Evolutionary conservation across 2,329 filamentous ascomycete genomes (phyloP), one percentile per base, ranked within the genome.

Genomic region (Colletotrichum agaves): DNA sequence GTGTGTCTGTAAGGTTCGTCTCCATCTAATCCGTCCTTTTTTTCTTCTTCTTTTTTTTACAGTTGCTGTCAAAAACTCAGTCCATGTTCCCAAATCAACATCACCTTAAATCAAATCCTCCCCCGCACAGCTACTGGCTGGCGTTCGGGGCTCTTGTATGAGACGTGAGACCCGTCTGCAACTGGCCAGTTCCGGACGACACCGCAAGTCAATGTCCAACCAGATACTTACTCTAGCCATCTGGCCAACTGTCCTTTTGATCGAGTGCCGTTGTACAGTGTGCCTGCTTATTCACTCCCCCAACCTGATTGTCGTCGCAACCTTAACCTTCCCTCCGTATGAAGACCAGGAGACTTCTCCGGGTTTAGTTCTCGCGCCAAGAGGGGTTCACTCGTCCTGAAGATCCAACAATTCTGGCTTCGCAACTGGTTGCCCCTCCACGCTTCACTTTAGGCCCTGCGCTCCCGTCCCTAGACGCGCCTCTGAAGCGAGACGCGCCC

Each of bases 91-190:
- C 39, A 65, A 49, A 60, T 21, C 53, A 19, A 41, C 5, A 41
- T 35, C 17, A 31, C 27, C 39, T 23, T 21, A 53, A 52, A 65
- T 68, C 61, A 65, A 68, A 68, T 60, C 59, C 61, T 55, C 21
- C 53, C 31, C 53, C 65, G 55, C 61, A 68, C 61, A 43, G 46
- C 50, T 59, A 37, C 23, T 8, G 6, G 27, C 55, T 60, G 41
- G 33, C 61, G 65, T 65, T 62, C 65, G 57, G 65, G 61, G 41
- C 61, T 65, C 55, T 65, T 55, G 61, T 68, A 35, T 68, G 65
- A 68, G 65, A 68, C 65, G 39, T 60, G 65, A 68, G 61, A 60
- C 53, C 65, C 39, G 53, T 55, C 41, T 47, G 57, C 46, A 60
- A 65, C 52, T 63, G 60, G 46, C 37, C 64, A 37, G 47, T 43